Percentiles rank a stretch among this genome's conserved stretches.
phyloP scores from a whole-genome alignment of 768 basidiomycete species.

The Trametopsis cervina region DNA sequence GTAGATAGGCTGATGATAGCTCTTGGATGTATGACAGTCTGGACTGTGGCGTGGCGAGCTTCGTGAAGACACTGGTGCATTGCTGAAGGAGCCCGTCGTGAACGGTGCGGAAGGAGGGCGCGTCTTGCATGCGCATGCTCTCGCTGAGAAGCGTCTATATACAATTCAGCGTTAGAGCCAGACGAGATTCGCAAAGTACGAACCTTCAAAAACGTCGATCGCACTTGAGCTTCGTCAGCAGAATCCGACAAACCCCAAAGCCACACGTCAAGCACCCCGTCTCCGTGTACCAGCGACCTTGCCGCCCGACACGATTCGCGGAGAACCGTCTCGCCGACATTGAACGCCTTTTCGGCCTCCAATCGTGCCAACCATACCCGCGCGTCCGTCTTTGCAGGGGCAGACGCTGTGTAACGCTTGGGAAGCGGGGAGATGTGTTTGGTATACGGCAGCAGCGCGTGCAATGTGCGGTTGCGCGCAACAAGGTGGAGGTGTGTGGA shows the following conservation, averaged over 20 bases:
- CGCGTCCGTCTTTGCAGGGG: constrained; percentile 28
- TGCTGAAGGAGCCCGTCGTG: constrained; percentile 43
- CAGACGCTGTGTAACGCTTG: constrained; percentile 33
- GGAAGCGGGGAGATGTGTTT: constrained; percentile 33
- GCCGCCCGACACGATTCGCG: constrained; percentile 39
- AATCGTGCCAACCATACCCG: constrained; percentile 50
- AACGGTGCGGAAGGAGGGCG: constrained; percentile 28
- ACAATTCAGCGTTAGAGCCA: constrained; percentile 6
- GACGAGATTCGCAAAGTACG: not conserved
- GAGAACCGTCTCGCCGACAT: constrained; percentile 20
- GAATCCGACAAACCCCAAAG: constrained; percentile 39
- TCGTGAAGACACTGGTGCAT: constrained; percentile 25
- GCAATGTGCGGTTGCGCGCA: constrained; percentile 12
- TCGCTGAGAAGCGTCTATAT: constrained; percentile 37
- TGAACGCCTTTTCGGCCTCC: constrained; percentile 31
- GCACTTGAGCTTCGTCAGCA: constrained; percentile 10
- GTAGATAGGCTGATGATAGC: constrained; percentile 35
- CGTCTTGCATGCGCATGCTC: constrained; percentile 35
- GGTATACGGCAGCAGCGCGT: constrained; percentile 14
- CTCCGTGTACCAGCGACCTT: constrained; percentile 26
- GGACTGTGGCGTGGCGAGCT: constrained; percentile 6
- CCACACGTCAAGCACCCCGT: constrained; percentile 39
- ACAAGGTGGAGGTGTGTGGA: constrained; percentile 32
- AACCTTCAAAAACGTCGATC: constrained; percentile 3
- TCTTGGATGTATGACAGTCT: constrained; percentile 28